Evolutionary conservation across 2,329 filamentous ascomycete species (phyloP).

Genomic region (Cyclaneusma minus): DNA sequence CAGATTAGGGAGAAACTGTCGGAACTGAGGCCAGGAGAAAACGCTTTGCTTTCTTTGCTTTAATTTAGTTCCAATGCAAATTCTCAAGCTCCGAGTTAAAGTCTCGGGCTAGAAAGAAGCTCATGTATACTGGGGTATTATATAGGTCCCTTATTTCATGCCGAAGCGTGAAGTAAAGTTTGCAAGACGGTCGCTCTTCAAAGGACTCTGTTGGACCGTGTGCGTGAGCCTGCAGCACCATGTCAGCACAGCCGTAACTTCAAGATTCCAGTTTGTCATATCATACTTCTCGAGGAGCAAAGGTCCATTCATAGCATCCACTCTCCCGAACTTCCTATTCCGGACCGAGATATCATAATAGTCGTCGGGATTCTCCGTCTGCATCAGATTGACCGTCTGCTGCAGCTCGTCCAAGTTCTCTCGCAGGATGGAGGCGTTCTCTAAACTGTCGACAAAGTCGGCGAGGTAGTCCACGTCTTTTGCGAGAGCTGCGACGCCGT

Average conservation of each 20-base stretch:
- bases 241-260: not conserved
- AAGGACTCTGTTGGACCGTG: slow-evolving; percentile 40
- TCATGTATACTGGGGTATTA: too few species aligned
- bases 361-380: slow-evolving; percentile 81
- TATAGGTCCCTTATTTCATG: slow-evolving; percentile 37
- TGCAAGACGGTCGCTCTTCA: slow-evolving; percentile 46
- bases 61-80: too few species aligned
- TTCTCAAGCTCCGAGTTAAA: too few species aligned
- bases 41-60: too few species aligned
- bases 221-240: slow-evolving; percentile 41
- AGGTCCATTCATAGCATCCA: slow-evolving; percentile 81
- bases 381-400: slow-evolving; percentile 81
- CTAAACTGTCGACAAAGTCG: slow-evolving; percentile 72
- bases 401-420: slow-evolving; percentile 86
- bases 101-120: too few species aligned
- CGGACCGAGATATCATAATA: slow-evolving; percentile 85
- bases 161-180: slow-evolving; percentile 66
- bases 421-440: slow-evolving; percentile 69
- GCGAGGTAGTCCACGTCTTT: slow-evolving; percentile 74
- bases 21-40: too few species aligned
- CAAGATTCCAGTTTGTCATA: slow-evolving; percentile 1
- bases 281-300: slow-evolving; percentile 78
- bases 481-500: slow-evolving; percentile 67
- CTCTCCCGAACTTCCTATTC: slow-evolving; percentile 87
- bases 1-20: too few species aligned